These are phyloP conservation scores for Vitellaria paradoxa DNA, from an alignment of 179 eudicot genomes.

Conservation along the genomic window DNA sequence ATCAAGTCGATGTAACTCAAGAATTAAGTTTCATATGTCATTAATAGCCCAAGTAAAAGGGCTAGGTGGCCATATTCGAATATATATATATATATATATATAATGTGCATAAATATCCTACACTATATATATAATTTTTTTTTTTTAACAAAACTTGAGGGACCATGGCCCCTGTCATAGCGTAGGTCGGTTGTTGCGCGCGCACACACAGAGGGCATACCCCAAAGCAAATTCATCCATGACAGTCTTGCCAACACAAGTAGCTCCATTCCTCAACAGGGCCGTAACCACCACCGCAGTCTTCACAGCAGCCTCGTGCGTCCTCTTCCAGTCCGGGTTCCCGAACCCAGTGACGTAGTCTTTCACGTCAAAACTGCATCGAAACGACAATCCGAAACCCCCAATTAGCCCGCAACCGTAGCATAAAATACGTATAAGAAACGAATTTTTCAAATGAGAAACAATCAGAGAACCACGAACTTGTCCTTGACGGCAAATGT, in stretches of 20 bases:
- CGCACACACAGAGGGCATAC: slow-evolving; percentile 26
- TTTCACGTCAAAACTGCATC: slow-evolving; percentile 66
- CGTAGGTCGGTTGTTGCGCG: no score
- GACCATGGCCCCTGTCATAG: no score
- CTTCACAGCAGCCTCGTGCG: slow-evolving; percentile 60
- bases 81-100: no score
- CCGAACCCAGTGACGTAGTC: slow-evolving; percentile 82
- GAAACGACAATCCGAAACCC: neutral
- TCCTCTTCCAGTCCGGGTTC: slow-evolving; percentile 75
- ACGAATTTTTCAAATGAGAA: neutral
- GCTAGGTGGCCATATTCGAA: no score
- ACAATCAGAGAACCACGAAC: slow-evolving; percentile 31
- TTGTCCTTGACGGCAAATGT: slow-evolving; percentile 64
- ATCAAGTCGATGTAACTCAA: neutral
- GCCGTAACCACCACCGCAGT: slow-evolving; percentile 57
- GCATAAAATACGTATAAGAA: neutral
- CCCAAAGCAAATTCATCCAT: slow-evolving; percentile 77
- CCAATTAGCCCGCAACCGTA: slow-evolving; percentile 1
- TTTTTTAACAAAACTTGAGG: no score
- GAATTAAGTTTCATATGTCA: neutral
- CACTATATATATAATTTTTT: no score
- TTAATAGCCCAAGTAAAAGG: no score
- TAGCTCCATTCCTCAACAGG: slow-evolving; percentile 79
- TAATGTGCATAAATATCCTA: no score
- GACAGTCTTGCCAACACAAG: slow-evolving; percentile 81